A percentile compares a stretch with the other conserved stretches of the same genome.
Evolutionary conservation across 352 stramenopile species (phyloP).

Genomic region (Phytophthora parvispora): DNA sequence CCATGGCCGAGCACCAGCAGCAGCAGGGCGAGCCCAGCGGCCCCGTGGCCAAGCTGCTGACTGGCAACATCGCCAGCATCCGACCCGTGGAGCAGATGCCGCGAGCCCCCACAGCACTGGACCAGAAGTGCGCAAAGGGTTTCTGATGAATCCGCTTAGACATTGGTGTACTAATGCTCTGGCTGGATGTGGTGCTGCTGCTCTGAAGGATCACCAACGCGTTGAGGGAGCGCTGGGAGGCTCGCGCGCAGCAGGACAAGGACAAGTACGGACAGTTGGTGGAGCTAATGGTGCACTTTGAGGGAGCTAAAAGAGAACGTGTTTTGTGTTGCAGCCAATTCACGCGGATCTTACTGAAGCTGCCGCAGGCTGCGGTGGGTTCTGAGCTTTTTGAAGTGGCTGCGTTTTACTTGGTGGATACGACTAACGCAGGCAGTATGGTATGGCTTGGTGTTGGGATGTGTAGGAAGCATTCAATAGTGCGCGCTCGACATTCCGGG

Average conservation of each 20-base stretch:
- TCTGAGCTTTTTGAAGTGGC: not conserved
- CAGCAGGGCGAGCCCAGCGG: conserved; percentile 18
- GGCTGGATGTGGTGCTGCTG: not conserved
- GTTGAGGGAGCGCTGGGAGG: conserved; percentile 78
- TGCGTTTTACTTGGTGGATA: not conserved
- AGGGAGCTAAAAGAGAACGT: not conserved
- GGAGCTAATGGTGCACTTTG: not conserved
- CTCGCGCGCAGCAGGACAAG: conserved; percentile 55
- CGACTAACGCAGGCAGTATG: not conserved
- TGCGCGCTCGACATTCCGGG: conserved; percentile 74
- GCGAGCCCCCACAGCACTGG: conserved; percentile 51
- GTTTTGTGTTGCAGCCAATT: conserved; percentile 60
- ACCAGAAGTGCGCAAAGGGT: conserved; percentile 63
- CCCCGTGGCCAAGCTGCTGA: conserved; percentile 17
- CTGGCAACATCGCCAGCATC: conserved; percentile 54
- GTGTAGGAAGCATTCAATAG: conserved; percentile 79
- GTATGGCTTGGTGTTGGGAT: not conserved
- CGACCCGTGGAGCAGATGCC: conserved; percentile 50
- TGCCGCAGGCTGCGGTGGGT: conserved; percentile 65
- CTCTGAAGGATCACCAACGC: conserved; percentile 75
- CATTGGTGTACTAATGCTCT: not conserved
- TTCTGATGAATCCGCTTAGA: too few species aligned
- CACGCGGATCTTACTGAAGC: conserved; percentile 85
- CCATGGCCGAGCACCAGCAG: conserved; percentile 6
- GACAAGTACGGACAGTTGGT: conserved; percentile 51